Conservation (phyloP, 2,329 filamentous ascomycete genomes). For the Trichoderma sp. region DNA sequence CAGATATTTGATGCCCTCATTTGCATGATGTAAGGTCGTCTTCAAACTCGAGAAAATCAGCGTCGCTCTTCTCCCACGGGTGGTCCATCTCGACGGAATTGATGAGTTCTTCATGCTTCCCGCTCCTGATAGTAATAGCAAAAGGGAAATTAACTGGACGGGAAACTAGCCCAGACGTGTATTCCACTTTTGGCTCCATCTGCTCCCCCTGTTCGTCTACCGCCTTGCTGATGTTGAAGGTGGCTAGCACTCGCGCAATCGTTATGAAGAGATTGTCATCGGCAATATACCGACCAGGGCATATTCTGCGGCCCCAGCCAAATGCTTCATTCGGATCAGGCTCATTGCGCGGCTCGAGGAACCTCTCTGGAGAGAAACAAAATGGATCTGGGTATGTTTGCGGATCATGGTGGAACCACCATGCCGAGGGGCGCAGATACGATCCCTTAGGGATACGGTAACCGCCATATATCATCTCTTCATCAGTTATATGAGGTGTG, state of each 20-base stretch:
- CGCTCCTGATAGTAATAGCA: not conserved
- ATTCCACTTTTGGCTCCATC: not conserved
- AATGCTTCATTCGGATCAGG: slow-evolving; percentile 3
- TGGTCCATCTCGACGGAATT: not conserved
- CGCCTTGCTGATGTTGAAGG: slow-evolving; percentile 1
- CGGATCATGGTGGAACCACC: slow-evolving; percentile 12
- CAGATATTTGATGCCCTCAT: not conserved
- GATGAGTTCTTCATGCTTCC: not conserved
- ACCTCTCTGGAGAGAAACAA: slow-evolving; percentile 10
- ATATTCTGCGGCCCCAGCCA: slow-evolving; percentile 17
- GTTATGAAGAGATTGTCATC: not conserved
- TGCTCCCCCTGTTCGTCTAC: not conserved
- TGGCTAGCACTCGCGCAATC: not conserved
- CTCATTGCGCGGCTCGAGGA: slow-evolving; percentile 17
- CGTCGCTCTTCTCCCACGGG: not conserved
- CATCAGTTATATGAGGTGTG: not conserved
- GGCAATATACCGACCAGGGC: slow-evolving; percentile 12
- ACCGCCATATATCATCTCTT: not conserved
- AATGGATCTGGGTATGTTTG: not conserved
- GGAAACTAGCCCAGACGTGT: not conserved
- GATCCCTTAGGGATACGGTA: slow-evolving; percentile 15
- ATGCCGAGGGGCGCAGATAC: not conserved
- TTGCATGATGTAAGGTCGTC: not conserved
- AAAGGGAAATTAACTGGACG: not conserved
- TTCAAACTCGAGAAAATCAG: not conserved